These are phyloP conservation scores for Phascolomyces articulosus DNA, from an alignment of 371 early-diverging fungal species.

Conservation along the genomic window DNA sequence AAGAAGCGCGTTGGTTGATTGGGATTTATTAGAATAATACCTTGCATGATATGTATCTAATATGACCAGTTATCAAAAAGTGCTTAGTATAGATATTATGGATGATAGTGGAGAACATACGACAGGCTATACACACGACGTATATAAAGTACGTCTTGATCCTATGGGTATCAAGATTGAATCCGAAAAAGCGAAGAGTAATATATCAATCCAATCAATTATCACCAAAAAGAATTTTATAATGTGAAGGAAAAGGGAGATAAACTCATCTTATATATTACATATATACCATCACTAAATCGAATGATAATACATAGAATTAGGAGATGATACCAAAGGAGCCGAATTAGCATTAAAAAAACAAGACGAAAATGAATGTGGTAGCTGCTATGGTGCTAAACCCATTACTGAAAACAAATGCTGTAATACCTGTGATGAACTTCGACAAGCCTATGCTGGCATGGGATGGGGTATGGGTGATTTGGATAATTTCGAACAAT, in stretches of 20 bases:
- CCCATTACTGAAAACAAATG: slow-evolving; percentile 72
- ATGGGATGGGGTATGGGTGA: slow-evolving; percentile 73
- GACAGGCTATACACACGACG: slow-evolving; percentile 76
- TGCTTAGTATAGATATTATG: slow-evolving; percentile 92
- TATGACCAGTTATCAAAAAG: slow-evolving; percentile 30
- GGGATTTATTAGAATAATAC: neutral
- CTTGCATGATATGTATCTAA: neutral
- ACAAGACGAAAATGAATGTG: slow-evolving; percentile 73
- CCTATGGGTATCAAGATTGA: slow-evolving; percentile 68
- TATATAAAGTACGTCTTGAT: slow-evolving; percentile 82
- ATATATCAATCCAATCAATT: no score
- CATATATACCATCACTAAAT: no score
- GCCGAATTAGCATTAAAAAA: slow-evolving; percentile 39
- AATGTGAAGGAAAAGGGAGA: no score
- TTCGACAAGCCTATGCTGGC: slow-evolving; percentile 82
- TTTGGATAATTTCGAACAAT: slow-evolving; percentile 28
- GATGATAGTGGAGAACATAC: slow-evolving; percentile 92
- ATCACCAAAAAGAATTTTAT: no score
- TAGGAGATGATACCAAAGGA: slow-evolving; percentile 50
- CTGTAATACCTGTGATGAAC: slow-evolving; percentile 95
- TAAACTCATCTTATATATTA: no score
- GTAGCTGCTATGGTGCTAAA: slow-evolving; percentile 87
- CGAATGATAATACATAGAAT: slow-evolving; percentile 49
- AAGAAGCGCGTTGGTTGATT: no score
- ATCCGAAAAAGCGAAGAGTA: slow-evolving; percentile 56